Percentiles rank a stretch among this genome's conserved stretches.
Conservation (phyloP, 352 stramenopile genomes). For the Phytophthora tubulina region DNA sequence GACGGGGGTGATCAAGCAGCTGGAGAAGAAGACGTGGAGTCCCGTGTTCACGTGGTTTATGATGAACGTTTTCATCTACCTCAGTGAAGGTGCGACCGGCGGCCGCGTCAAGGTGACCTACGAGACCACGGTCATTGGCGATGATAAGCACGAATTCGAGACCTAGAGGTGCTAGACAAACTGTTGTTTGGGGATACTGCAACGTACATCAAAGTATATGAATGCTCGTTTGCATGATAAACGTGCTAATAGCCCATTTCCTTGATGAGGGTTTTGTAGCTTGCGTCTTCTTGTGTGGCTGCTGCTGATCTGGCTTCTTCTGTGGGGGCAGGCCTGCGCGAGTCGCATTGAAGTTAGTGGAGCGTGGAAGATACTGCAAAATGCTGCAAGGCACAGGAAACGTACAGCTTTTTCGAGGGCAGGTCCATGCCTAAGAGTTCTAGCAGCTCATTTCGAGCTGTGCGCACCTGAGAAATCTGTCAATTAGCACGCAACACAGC, state of each 20-base stretch:
- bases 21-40: slow-evolving; percentile 70
- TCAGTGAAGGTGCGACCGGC: slow-evolving; percentile 79
- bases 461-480: slow-evolving; percentile 63
- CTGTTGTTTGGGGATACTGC: slow-evolving; percentile 20
- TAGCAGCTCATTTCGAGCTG: slow-evolving; percentile 69
- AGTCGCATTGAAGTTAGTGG: not conserved
- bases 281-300: slow-evolving; percentile 21
- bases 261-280: slow-evolving; percentile 79
- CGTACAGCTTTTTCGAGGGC: slow-evolving; percentile 69
- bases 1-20: slow-evolving; percentile 56
- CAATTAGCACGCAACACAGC: not conserved
- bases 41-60: slow-evolving; percentile 81
- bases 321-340: not conserved
- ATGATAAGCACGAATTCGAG: slow-evolving; percentile 41
- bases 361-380: not conserved
- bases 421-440: slow-evolving; percentile 71
- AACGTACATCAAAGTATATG: slow-evolving; percentile 17
- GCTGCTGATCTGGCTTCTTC: slow-evolving; percentile 7
- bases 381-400: not conserved
- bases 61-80: slow-evolving; percentile 85
- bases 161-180: slow-evolving; percentile 21
- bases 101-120: slow-evolving; percentile 76
- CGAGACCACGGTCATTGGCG: slow-evolving; percentile 48
- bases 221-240: slow-evolving; percentile 16
- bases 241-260: slow-evolving; percentile 75